Evolutionary conservation across 1,284 basidiomycete species (phyloP).

Genomic region (Schizophyllum commune): DNA sequence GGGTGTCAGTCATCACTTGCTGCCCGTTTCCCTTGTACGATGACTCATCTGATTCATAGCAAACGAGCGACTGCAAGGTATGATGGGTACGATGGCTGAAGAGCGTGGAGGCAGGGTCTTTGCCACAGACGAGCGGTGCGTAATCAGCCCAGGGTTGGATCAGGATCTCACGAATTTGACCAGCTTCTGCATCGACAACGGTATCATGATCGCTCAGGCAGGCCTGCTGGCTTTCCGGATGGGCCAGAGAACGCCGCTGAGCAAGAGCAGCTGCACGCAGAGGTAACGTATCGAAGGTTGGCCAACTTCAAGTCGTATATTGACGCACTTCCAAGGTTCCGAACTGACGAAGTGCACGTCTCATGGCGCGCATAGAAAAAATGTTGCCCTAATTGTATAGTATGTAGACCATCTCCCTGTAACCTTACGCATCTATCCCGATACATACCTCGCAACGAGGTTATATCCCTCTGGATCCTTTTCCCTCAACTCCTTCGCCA

Average conservation of each 20-base stretch:
- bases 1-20: slow-evolving; percentile 64
- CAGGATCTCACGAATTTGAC: slow-evolving; percentile 1
- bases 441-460: slow-evolving; percentile 29
- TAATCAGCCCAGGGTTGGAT: background rate
- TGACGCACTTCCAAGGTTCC: slow-evolving; percentile 48
- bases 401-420: slow-evolving; percentile 2
- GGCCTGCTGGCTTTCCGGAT: slow-evolving; percentile 89
- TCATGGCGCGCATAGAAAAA: slow-evolving; percentile 63
- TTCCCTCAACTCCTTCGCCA: slow-evolving; percentile 39
- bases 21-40: background rate
- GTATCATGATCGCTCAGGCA: slow-evolving; percentile 99
- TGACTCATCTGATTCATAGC: slow-evolving; percentile 34
- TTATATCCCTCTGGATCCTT: slow-evolving; percentile 42
- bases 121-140: slow-evolving; percentile 91
- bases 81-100: slow-evolving; percentile 97
- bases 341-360: slow-evolving; percentile 87
- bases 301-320: slow-evolving; percentile 1
- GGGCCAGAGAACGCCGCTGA: slow-evolving; percentile 77
- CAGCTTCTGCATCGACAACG: slow-evolving; percentile 99
- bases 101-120: slow-evolving; percentile 90
- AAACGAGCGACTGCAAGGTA: slow-evolving; percentile 89
- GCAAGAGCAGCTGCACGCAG: slow-evolving; percentile 85
- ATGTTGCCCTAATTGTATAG: background rate
- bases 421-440: slow-evolving; percentile 1
- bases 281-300: slow-evolving; percentile 39